Percentiles rank a stretch among this genome's conserved stretches.
These are phyloP conservation scores for Solanum virginianum DNA, from an alignment of 257 asterid genomes.

Conservation along the genomic window DNA sequence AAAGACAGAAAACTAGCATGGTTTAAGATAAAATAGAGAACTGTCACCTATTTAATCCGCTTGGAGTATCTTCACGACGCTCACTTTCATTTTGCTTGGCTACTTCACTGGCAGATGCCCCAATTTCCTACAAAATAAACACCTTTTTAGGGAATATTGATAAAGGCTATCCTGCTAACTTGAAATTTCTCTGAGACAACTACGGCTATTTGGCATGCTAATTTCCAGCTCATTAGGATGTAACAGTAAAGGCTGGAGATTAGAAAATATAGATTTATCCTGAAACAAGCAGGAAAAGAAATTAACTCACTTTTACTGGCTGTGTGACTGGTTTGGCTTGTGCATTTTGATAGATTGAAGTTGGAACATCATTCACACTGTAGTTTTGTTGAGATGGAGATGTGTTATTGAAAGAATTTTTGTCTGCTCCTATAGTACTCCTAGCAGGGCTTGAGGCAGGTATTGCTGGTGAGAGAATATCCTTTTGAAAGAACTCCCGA, in stretches of 20 bases:
- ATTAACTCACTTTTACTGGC: conserved; percentile 12
- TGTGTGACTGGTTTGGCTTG: neutral
- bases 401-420: conserved; percentile 1
- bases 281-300: neutral
- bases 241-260: neutral
- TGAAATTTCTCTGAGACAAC: neutral
- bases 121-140: conserved; percentile 41
- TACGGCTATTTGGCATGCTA: neutral
- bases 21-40: neutral
- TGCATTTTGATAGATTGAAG: conserved; percentile 5
- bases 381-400: conserved; percentile 12
- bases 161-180: neutral
- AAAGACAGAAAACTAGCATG: neutral
- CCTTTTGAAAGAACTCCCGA: conserved; percentile 17
- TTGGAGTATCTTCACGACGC: conserved; percentile 54
- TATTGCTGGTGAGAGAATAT: neutral
- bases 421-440: conserved; percentile 9
- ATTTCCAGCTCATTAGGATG: neutral
- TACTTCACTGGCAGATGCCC: conserved; percentile 23
- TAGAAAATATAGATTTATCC: neutral
- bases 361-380: conserved; percentile 7
- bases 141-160: neutral
- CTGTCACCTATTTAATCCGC: conserved; percentile 42
- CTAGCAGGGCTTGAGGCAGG: conserved; percentile 12
- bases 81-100: conserved; percentile 52